Conservation (phyloP, 495 filamentous ascomycete genomes). For the Penicillium soppii region DNA sequence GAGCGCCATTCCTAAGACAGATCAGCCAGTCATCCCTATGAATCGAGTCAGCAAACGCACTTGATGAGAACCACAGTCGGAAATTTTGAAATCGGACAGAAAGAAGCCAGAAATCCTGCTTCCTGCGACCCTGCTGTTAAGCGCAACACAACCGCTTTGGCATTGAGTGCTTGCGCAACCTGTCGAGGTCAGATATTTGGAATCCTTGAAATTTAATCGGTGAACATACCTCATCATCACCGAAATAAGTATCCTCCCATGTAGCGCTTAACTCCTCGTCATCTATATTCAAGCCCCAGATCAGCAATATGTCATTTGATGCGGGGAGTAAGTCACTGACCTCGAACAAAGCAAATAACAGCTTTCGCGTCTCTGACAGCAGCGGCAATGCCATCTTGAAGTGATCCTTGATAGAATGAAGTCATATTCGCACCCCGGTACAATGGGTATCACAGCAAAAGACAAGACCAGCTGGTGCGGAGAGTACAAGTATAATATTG, state of each 20-base stretch:
- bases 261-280: slow-evolving; percentile 58
- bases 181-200: slow-evolving; percentile 15
- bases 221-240: slow-evolving; percentile 53
- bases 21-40: neutral
- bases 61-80: slow-evolving; percentile 77
- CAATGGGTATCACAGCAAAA: neutral
- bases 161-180: slow-evolving; percentile 49
- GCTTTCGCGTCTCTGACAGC: slow-evolving; percentile 66
- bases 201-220: neutral
- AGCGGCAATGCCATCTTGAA: slow-evolving; percentile 74
- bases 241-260: slow-evolving; percentile 79
- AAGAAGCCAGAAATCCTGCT: slow-evolving; percentile 73
- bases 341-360: slow-evolving; percentile 69
- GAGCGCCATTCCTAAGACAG: slow-evolving; percentile 51
- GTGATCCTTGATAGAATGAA: slow-evolving; percentile 78
- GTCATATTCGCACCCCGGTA: slow-evolving; percentile 18
- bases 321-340: slow-evolving; percentile 51
- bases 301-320: slow-evolving; percentile 29
- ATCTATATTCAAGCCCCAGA: slow-evolving; percentile 45
- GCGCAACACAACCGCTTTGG: slow-evolving; percentile 64
- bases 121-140: slow-evolving; percentile 71
- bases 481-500: slow-evolving; percentile 9
- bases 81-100: slow-evolving; percentile 71
- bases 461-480: neutral
- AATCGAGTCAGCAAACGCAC: slow-evolving; percentile 39